These are phyloP conservation scores for Mallotus japonicus DNA, from an alignment of 441 rosid genomes.

Conservation along the genomic window DNA sequence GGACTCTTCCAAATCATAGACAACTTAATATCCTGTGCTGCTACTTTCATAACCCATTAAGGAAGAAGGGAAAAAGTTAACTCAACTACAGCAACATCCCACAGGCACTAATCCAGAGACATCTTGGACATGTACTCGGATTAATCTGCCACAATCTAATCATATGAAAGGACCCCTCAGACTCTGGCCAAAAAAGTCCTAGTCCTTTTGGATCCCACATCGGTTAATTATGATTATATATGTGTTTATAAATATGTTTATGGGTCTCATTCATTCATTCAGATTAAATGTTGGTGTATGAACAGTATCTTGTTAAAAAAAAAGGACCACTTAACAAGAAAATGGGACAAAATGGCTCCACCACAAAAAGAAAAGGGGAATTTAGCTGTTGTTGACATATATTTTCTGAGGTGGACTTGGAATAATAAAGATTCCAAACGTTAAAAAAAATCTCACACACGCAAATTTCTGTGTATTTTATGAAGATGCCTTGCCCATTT, in stretches of 20 bases:
- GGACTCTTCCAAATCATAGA: constrained; percentile 21
- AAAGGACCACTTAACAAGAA: neutral
- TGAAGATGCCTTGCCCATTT: constrained; percentile 19
- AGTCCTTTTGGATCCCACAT: too few species aligned
- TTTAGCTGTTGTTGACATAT: constrained; percentile 11
- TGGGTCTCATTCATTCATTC: too few species aligned
- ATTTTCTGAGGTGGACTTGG: constrained; percentile 15
- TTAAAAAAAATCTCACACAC: neutral
- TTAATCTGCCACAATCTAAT: neutral
- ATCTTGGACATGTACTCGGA: neutral
- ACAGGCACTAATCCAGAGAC: neutral
- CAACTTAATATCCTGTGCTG: neutral
- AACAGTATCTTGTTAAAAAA: too few species aligned
- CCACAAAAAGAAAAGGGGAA: neutral
- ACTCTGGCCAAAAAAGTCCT: too few species aligned
- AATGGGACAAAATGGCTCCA: neutral
- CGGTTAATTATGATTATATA: too few species aligned
- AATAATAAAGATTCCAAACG: constrained; percentile 25
- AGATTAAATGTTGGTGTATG: too few species aligned
- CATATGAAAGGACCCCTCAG: constrained; percentile 2
- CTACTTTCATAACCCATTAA: neutral
- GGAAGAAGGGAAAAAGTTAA: neutral
- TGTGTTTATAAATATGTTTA: too few species aligned
- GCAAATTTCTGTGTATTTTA: constrained; percentile 4
- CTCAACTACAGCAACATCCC: neutral